Conservation (phyloP, 805 yeast genomes). For the Wickerhamiella occidentalis region DNA sequence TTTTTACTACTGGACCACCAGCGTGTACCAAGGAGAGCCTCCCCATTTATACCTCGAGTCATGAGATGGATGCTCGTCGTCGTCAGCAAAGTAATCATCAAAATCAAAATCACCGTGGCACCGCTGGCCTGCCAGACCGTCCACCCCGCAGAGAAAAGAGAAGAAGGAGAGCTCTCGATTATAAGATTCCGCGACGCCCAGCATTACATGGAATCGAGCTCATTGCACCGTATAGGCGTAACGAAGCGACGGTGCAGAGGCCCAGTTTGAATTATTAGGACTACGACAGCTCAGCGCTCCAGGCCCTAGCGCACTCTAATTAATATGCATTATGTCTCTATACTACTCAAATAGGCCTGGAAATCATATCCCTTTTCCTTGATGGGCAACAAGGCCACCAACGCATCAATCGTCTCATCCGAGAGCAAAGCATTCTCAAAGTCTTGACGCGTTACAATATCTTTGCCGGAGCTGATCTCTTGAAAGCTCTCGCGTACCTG, state of each 20-base stretch:
- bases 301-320: too few species aligned
- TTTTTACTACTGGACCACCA: constrained; percentile 54
- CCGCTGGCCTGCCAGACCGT: constrained; percentile 3
- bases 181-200: constrained; percentile 18
- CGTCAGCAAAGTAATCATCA: constrained; percentile 13
- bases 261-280: neutral
- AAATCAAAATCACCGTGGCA: constrained; percentile 2
- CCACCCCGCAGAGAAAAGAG: constrained; percentile 3
- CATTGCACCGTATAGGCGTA: constrained; percentile 22
- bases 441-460: constrained; percentile 31
- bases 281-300: too few species aligned
- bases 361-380: constrained; percentile 13
- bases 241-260: neutral
- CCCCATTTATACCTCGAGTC: constrained; percentile 74
- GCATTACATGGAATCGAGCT: constrained; percentile 17
- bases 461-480: constrained; percentile 32
- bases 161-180: constrained; percentile 18
- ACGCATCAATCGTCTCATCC: constrained; percentile 25
- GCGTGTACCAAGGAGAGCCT: constrained; percentile 45
- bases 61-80: constrained; percentile 54
- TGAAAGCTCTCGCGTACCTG: constrained; percentile 32
- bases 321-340: neutral
- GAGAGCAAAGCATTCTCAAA: constrained; percentile 29
- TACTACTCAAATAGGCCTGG: constrained; percentile 3
- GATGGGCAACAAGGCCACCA: constrained; percentile 25